Evolutionary conservation across 2,329 filamentous ascomycete species (phyloP).

Genomic region (Esteya vermicola): DNA sequence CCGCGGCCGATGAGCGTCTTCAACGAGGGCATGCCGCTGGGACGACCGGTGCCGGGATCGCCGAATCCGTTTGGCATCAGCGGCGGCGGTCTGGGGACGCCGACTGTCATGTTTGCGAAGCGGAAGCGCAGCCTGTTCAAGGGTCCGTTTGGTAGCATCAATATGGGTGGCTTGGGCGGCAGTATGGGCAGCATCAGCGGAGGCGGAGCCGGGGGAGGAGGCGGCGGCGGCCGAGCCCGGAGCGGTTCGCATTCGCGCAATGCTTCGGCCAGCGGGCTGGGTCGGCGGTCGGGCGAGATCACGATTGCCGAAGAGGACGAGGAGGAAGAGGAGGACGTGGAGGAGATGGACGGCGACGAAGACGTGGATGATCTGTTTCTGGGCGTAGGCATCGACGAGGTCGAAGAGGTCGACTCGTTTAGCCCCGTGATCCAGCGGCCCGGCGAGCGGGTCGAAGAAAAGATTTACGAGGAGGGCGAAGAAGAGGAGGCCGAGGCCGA

Average conservation of each 20-base stretch:
- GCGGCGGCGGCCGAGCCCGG: conserved; percentile 22
- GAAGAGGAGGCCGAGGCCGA: background rate
- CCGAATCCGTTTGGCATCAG: conserved; percentile 39
- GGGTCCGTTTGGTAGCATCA: too few relatives aligned
- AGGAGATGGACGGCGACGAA: conserved; percentile 27
- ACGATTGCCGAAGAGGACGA: conserved; percentile 57
- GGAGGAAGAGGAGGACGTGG: conserved; percentile 23
- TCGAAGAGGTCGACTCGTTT: conserved; percentile 47
- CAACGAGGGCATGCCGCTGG: conserved; percentile 40
- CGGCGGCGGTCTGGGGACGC: conserved; percentile 28
- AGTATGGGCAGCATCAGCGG: conserved; percentile 11
- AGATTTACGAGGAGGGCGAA: conserved; percentile 26
- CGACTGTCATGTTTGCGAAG: conserved; percentile 64
- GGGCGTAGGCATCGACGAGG: conserved; percentile 24
- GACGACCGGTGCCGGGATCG: conserved; percentile 26
- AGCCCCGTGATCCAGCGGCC: conserved; percentile 31
- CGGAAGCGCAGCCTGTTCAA: conserved; percentile 73
- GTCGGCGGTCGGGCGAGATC: conserved; percentile 58
- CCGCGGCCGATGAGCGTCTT: conserved; percentile 34
- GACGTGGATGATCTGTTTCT: conserved; percentile 30
- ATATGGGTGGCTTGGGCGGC: conserved; percentile 41
- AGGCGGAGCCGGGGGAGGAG: conserved; percentile 6
- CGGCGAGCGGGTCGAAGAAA: conserved; percentile 30
- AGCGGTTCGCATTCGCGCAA: conserved; percentile 33
- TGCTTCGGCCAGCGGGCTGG: conserved; percentile 47